Evolutionary conservation across 2,329 filamentous ascomycete genomes (phyloP), one percentile per base, ranked within the genome.

Genomic region (Hypoxylon sp.): DNA sequence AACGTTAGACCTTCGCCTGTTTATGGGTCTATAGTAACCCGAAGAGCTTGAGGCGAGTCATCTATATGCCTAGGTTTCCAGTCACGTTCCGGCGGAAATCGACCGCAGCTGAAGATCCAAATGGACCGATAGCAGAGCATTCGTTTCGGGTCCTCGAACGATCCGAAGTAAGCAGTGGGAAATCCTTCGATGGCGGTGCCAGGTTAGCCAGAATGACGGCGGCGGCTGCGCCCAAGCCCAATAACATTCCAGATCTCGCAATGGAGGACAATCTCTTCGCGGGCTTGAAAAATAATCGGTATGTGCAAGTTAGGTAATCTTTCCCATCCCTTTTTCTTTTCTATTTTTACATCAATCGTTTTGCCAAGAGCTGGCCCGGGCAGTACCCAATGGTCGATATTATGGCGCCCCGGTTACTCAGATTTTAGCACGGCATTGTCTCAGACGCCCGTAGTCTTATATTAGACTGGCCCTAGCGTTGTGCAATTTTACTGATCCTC

Each of bases 1-100:
- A 61, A 51, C 42, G 56, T 20, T 59, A 25, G 40, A 61, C 27
- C 40, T 48, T 49, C 17, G 48, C 56, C 66, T 51, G 67, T 77
- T 73, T 73, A 75, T 76, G 75, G 75, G 75, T 69, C 73, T 70
- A 30, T 69, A 54, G 56, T 73, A 66, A 73, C 66, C 56, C 31
- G 40, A 61, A 67, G 61, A 61, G 58, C 57, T 55, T 59, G n/a
- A 70, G 68, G 68, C 57, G 72, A 76, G 69, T 74, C 76, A 77
- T 80, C 82, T 84, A 84, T 79, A 90, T 90, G 88, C 86, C 86
- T 87, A 88, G 85, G 81, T 89, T 90, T 79, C 85, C 86, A 69
- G 85, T 86, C 77, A 81, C 84, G 70, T 89, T 89, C 71, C 83
- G 85, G 85, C 87, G 88, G 83, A 89, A 86, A 82, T 88, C 86